Evolutionary conservation across 495 filamentous ascomycete genomes (phyloP), one percentile per base, ranked within the genome.

Genomic region (Entonaema liquescens): DNA sequence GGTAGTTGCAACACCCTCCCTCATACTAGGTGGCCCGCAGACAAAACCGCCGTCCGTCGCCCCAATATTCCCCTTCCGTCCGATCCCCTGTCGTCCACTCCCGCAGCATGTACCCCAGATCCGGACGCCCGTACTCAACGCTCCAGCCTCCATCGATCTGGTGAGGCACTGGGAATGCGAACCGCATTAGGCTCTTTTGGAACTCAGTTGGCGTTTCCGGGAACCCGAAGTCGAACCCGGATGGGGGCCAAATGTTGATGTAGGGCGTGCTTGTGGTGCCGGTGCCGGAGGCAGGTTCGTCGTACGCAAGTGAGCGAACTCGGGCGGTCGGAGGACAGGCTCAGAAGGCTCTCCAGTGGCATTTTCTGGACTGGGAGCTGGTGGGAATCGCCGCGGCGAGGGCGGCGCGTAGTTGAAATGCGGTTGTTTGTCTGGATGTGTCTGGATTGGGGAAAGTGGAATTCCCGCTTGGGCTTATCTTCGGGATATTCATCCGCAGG

Each of bases 101-200:
- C 58, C 86, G 87, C 35, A 98, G 84, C 86, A 96, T 93, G 76
- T 90, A 91, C 2, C 91, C 89, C 29, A 98, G 85, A 67, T 97
- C 89, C 0, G 95, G 95, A 0, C 95, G 89, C n/a, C 92, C 93
- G 78, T 97, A 98, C 77, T 98, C 95, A 5, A 94, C 92, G 61
- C 87, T 89, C 91, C 93, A 97, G 33, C 92, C 92, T 65, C 91
- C 91, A 70, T 92, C 89, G 72, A 87, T 89, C 77, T 91, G 87
- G 55, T 86, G 81, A 15, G 87, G 83, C 5, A 85, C 76, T 49
- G 93, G 87, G 77, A 93, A 94, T 8, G 93, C 93, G 79, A 94
- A 96, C 19, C 93, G 91, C 85, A 95, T 93, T 38, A 94, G 84
- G 70, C 88, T 92, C 81, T 91, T 93, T 76, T 92, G 90, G 80